Base-by-base conservation (phyloP, 2,329 filamentous ascomycete genomes). In the Eurotiales sp. region DNA sequence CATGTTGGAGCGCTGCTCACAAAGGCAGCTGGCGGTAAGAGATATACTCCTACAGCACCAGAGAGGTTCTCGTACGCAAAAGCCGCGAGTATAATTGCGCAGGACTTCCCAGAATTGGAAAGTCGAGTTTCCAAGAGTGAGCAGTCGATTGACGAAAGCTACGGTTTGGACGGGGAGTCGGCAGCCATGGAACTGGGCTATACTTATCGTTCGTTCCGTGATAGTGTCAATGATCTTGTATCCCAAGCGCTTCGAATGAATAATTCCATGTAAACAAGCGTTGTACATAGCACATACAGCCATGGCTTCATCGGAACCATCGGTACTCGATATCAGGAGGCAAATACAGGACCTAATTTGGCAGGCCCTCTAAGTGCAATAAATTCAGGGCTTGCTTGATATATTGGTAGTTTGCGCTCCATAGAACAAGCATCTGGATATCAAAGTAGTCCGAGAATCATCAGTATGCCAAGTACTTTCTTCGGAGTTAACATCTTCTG, bases 41-140 rank as follows among this genome's bases (percentile, higher is more conserved):
- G 76, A 36, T 78, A 69, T 53, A 62, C 69, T 1, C 64, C 70
- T 11, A 66, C 68, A 1, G 66, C 72, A 0, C 67, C 72, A 0
- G 72, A 78, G 56, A 63, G 64, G 5, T 80, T 78, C 50, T 73
- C 73, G 0, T 79, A 78, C 55, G 69, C 65, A 0, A 51, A 72
- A 8, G 76, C 72, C 1, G 71, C 72, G 0, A 61, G 68, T 8
- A 72, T 79, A 21, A 72, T 78, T 30, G 57, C 55, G 0, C 64
- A 68, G 2, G 61, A 66, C 25, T 78, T 79, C 55, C 56, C 61
- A 0, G 30, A 45, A 2, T 23, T 51, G 1, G 64, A 58, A 36
- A 60, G 59, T 10, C 55, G 46, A 39, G 67, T 74, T 0, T 58
- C 61, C 2, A 51, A 56, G 22, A 71, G 71, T 42, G 64, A 71